These are phyloP conservation scores for Megacollybia marginata DNA, from an alignment of 768 basidiomycete genomes.

Conservation along the genomic window DNA sequence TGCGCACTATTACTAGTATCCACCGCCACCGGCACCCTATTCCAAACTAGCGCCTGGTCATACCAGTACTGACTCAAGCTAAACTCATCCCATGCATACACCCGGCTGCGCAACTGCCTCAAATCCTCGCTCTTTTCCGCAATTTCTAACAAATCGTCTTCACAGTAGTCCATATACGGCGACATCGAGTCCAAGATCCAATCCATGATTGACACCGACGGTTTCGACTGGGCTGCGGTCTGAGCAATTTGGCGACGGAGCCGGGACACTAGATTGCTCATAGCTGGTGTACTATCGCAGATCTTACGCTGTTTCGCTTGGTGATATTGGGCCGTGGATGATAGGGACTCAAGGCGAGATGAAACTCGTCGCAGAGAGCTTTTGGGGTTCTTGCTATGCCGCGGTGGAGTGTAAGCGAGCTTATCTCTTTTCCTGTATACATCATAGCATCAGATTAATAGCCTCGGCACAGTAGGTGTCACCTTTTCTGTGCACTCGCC, in stretches of 20 bases:
- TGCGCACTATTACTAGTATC: background rate
- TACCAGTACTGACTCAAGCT: conserved; percentile 31
- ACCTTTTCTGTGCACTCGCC: no score
- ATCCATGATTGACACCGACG: conserved; percentile 33
- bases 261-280: background rate
- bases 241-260: conserved; percentile 9
- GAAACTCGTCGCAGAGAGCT: no score
- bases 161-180: conserved; percentile 18
- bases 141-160: conserved; percentile 22
- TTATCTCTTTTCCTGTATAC: no score
- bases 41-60: conserved; percentile 23
- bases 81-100: conserved; percentile 19
- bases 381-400: no score
- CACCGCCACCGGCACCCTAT: background rate
- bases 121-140: conserved; percentile 11
- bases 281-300: no score
- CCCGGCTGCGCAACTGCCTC: conserved; percentile 5
- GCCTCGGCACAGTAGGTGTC: no score
- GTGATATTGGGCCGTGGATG: no score
- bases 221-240: conserved; percentile 21
- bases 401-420: no score
- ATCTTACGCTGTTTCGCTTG: no score
- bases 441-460: no score
- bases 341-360: no score
- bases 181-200: conserved; percentile 35